These are phyloP conservation scores for Linnemannia exigua DNA, from an alignment of 192 early-diverging fungal genomes.

Conservation along the genomic window DNA sequence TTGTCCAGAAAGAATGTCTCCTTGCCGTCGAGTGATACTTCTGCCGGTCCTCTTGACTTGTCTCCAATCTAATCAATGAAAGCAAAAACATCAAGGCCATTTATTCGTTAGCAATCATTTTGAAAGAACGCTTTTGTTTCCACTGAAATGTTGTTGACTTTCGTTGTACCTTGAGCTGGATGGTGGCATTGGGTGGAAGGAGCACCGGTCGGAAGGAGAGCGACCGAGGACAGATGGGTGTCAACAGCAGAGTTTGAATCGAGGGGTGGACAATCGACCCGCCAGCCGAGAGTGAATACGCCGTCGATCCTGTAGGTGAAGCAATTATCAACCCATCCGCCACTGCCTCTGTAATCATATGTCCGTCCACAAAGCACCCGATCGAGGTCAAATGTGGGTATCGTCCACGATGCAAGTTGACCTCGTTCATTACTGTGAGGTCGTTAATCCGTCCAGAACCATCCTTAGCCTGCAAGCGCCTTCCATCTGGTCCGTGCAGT, in stretches of 20 bases:
- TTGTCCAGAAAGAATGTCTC: conserved; percentile 77
- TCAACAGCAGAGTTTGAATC: conserved; percentile 79
- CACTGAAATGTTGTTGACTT: not conserved
- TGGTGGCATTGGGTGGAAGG: conserved; percentile 75
- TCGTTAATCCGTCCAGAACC: conserved; percentile 64
- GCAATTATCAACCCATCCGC: conserved; percentile 79
- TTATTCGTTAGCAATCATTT: too few species aligned
- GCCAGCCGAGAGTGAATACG: conserved; percentile 89
- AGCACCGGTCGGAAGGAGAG: conserved; percentile 88
- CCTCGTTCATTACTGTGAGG: conserved; percentile 88
- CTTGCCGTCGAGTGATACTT: conserved; percentile 85
- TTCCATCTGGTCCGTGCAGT: conserved; percentile 67
- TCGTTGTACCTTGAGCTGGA: conserved; percentile 69
- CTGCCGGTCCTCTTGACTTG: conserved; percentile 72
- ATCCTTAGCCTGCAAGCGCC: conserved; percentile 62
- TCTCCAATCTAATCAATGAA: conserved; percentile 61
- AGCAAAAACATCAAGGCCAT: too few species aligned
- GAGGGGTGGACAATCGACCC: conserved; percentile 88
- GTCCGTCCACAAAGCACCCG: conserved; percentile 84
- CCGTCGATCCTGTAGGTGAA: conserved; percentile 94
- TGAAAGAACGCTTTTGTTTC: too few species aligned
- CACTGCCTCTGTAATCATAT: conserved; percentile 88
- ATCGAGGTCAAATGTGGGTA: conserved; percentile 87
- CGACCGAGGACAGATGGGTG: conserved; percentile 88
- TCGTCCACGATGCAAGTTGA: conserved; percentile 88